Percentiles rank a stretch among this genome's conserved stretches.
Evolutionary conservation across 352 stramenopile species (phyloP).

Genomic region (Aphanomyces astaci): DNA sequence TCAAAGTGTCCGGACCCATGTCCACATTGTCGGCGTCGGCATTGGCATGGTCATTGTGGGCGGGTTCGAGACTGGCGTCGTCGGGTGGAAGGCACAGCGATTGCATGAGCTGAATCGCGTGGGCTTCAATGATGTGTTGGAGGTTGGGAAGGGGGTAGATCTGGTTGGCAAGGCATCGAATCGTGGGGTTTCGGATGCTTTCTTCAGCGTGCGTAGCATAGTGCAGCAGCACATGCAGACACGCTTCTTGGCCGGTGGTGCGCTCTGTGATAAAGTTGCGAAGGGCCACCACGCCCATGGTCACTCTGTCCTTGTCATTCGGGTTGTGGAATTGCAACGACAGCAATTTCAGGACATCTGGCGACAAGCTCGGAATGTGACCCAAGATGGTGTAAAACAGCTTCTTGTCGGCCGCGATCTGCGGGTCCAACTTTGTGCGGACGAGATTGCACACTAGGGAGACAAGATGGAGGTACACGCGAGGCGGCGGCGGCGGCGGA

Average conservation of each 20-base stretch:
- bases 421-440: conserved; percentile 7
- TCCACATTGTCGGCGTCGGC: neutral
- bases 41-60: neutral
- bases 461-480: conserved; percentile 6
- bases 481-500: too few species aligned
- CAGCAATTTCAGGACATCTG: conserved; percentile 50
- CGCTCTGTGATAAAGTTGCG: conserved; percentile 64
- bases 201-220: conserved; percentile 63
- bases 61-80: neutral
- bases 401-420: conserved; percentile 48
- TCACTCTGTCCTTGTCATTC: conserved; percentile 41
- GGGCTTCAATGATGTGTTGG: conserved; percentile 51
- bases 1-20: too few species aligned
- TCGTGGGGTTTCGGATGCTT: conserved; percentile 54
- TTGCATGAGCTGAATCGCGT: conserved; percentile 49
- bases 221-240: conserved; percentile 54
- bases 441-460: conserved; percentile 9
- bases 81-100: conserved; percentile 32
- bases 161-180: conserved; percentile 72
- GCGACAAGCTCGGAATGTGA: conserved; percentile 46
- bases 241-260: conserved; percentile 40
- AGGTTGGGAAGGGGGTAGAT: conserved; percentile 49
- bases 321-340: conserved; percentile 33
- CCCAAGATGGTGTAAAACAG: conserved; percentile 49
- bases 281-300: conserved; percentile 63